Percentiles rank a stretch among this genome's conserved stretches.
Conservation (phyloP, 768 basidiomycete species). For the Boletus subparvulus region DNA sequence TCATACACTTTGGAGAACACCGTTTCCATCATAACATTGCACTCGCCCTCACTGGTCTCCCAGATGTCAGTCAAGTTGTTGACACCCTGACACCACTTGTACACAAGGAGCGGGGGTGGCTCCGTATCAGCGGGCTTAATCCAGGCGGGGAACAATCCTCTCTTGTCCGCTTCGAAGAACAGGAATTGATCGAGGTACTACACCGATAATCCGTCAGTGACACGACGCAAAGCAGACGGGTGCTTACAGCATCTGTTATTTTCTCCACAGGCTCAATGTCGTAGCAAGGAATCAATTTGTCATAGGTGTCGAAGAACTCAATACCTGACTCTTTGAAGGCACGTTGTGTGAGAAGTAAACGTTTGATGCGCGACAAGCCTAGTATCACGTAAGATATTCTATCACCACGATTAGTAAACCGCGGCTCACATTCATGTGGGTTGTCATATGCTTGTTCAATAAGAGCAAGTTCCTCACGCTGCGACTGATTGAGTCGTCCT, state of each 20-base stretch:
- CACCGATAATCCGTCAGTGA: slow-evolving; percentile 14
- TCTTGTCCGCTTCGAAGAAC: slow-evolving; percentile 98
- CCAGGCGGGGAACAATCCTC: slow-evolving; percentile 97
- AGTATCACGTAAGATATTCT: slow-evolving; percentile 5
- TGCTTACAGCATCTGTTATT: slow-evolving; percentile 92
- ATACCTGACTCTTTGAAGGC: slow-evolving; percentile 99
- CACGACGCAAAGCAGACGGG: not conserved
- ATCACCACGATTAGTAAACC: not conserved
- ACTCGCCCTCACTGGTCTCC: slow-evolving; percentile 98
- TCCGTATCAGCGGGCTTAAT: slow-evolving; percentile 98
- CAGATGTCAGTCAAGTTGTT: slow-evolving; percentile 98
- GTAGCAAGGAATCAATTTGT: slow-evolving; percentile 98
- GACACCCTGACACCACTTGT: slow-evolving; percentile 99
- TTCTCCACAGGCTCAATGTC: slow-evolving; percentile 99
- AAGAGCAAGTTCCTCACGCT: slow-evolving; percentile 95
- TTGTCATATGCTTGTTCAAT: slow-evolving; percentile 99
- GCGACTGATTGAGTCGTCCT: slow-evolving; percentile 95
- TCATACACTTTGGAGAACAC: slow-evolving; percentile 97
- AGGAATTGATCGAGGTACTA: slow-evolving; percentile 97
- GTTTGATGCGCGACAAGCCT: slow-evolving; percentile 96
- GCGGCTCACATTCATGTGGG: slow-evolving; percentile 85
- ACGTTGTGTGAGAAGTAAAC: slow-evolving; percentile 92
- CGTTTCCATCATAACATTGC: slow-evolving; percentile 98
- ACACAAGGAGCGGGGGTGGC: slow-evolving; percentile 93
- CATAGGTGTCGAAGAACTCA: slow-evolving; percentile 95